A percentile compares a stretch with the other conserved stretches of the same genome.
Evolutionary conservation across 2,329 filamentous ascomycete species (phyloP).

Genomic region (Colletotrichum musicola): DNA sequence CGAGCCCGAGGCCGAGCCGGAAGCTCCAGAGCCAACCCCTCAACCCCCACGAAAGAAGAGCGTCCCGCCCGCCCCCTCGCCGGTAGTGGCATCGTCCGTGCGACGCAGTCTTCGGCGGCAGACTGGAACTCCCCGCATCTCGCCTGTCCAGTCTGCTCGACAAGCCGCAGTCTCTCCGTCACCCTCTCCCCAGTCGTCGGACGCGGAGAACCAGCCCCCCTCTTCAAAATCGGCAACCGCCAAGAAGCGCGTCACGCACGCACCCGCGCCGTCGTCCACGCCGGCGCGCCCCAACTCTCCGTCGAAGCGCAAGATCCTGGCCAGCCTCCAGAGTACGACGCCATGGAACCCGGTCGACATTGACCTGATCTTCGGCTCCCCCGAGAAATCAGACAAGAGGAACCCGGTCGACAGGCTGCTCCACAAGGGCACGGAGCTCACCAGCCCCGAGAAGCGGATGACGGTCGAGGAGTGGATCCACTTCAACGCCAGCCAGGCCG

Average conservation of each 20-base stretch:
- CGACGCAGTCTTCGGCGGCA: constrained; percentile 57
- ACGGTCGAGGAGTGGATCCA: constrained; percentile 94
- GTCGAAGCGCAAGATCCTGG: constrained; percentile 70
- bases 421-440: constrained; percentile 71
- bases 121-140: constrained; percentile 48
- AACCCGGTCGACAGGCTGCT: constrained; percentile 64
- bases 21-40: constrained; percentile 33
- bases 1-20: constrained; percentile 28
- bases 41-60: constrained; percentile 42
- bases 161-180: constrained; percentile 72
- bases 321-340: constrained; percentile 66
- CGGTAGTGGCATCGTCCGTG: constrained; percentile 28
- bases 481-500: constrained; percentile 82
- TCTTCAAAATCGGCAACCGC: constrained; percentile 70
- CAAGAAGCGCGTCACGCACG: constrained; percentile 62
- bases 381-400: constrained; percentile 63
- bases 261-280: constrained; percentile 57
- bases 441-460: constrained; percentile 86
- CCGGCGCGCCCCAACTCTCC: constrained; percentile 61
- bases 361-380: constrained; percentile 74
- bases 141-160: constrained; percentile 62
- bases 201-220: constrained; percentile 84
- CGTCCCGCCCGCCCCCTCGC: constrained; percentile 46
- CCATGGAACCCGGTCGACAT: constrained; percentile 83
- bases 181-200: constrained; percentile 79